These are phyloP conservation scores for Ocimum tenuiflorum DNA, from an alignment of 257 asterid species.

Conservation along the genomic window DNA sequence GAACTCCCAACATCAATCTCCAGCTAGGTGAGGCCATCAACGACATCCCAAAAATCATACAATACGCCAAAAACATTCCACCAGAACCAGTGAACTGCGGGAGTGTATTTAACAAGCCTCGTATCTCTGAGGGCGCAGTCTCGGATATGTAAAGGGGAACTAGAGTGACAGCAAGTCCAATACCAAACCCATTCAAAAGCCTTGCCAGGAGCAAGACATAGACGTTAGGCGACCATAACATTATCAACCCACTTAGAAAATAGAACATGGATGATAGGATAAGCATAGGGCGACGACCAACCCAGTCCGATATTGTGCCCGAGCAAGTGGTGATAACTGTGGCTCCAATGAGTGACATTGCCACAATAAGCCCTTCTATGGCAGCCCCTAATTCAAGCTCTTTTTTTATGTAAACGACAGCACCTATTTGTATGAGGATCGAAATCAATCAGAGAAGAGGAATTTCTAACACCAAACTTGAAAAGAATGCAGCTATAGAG, in stretches of 20 bases:
- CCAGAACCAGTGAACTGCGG: conserved; percentile 71
- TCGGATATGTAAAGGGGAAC: conserved; percentile 78
- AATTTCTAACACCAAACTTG: too few relatives aligned
- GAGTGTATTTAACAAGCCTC: conserved; percentile 69
- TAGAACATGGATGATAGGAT: conserved; percentile 60
- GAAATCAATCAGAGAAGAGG: not conserved
- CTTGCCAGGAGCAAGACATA: conserved; percentile 62
- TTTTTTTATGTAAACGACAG: conserved; percentile 64
- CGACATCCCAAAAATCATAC: conserved; percentile 74
- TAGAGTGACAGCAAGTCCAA: conserved; percentile 70
- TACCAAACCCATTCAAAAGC: conserved; percentile 67
- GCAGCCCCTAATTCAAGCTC: conserved; percentile 47
- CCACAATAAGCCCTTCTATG: conserved; percentile 69
- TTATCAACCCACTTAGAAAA: conserved; percentile 63
- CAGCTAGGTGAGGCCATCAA: conserved; percentile 54
- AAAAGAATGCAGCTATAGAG: too few relatives aligned
- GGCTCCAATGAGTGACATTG: conserved; percentile 81
- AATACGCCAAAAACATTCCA: conserved; percentile 73
- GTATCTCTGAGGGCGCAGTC: conserved; percentile 74
- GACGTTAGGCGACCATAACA: conserved; percentile 83
- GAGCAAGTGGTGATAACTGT: conserved; percentile 68
- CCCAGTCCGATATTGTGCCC: conserved; percentile 54
- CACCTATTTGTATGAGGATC: conserved; percentile 32
- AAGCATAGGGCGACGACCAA: conserved; percentile 83
- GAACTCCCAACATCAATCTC: conserved; percentile 80